Conservation (phyloP, 768 basidiomycete genomes). For the Trametes punicea region DNA sequence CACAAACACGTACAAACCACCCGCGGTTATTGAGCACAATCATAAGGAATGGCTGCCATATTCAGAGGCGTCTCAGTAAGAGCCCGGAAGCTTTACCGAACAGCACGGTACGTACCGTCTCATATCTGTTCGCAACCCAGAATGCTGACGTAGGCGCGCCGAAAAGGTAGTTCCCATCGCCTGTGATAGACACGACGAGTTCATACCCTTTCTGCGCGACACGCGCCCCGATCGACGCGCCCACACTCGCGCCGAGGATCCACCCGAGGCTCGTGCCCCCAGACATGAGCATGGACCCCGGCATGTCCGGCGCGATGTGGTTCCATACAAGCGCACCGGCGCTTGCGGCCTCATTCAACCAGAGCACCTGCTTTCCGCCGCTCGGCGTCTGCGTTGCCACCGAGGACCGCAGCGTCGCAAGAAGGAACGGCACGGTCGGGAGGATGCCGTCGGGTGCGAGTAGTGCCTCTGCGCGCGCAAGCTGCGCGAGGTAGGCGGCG, state of each 20-base stretch:
- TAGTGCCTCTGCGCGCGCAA: slow-evolving; percentile 20
- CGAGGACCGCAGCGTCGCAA: slow-evolving; percentile 44
- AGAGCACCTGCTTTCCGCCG: slow-evolving; percentile 37
- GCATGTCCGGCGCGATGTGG: slow-evolving; percentile 50
- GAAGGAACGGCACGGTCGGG: slow-evolving; percentile 29
- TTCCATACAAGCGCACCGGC: slow-evolving; percentile 53
- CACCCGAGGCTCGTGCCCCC: slow-evolving; percentile 70
- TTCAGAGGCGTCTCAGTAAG: not conserved
- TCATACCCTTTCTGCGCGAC: slow-evolving; percentile 39
- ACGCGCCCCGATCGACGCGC: slow-evolving; percentile 46
- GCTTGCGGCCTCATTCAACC: slow-evolving; percentile 64
- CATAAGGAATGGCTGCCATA: slow-evolving; percentile 46
- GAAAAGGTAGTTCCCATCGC: slow-evolving; percentile 70
- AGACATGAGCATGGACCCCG: slow-evolving; percentile 51
- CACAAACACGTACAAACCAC: slow-evolving; percentile 46
- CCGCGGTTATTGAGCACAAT: slow-evolving; percentile 72
- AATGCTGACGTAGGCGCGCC: slow-evolving; percentile 61
- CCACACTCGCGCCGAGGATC: slow-evolving; percentile 63
- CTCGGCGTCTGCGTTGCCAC: slow-evolving; percentile 40
- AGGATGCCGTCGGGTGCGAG: slow-evolving; percentile 12
- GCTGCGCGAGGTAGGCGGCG: slow-evolving; percentile 18
- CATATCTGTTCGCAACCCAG: slow-evolving; percentile 71
- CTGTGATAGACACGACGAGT: slow-evolving; percentile 57
- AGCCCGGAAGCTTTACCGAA: not conserved
- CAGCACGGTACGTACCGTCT: slow-evolving; percentile 45